Base-by-base conservation (phyloP, 2,329 filamentous ascomycete species). In the Thelonectria blattea region DNA sequence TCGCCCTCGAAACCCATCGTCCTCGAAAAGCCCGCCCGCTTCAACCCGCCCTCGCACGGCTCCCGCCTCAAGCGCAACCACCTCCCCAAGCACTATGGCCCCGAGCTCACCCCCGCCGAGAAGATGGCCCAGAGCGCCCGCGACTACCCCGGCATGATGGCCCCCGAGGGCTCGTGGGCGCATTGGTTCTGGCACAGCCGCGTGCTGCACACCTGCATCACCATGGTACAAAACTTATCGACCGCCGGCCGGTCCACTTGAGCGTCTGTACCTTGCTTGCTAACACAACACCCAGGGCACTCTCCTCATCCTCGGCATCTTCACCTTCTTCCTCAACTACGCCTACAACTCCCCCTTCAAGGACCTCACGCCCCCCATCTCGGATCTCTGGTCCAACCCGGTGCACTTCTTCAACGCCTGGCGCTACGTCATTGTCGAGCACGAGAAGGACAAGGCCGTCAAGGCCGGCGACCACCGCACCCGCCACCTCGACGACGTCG, bases 41-140 rank as follows among this genome's bases (percentile, higher is more conserved):
- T 97, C 83, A 91, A 91, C 49, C 94, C 95, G 2, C 95, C 95
- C 0, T 98, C 94, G 0, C 95, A 98, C 75, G 89, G 91, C 12
- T 81, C 90, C 20, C 83, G 90, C 7, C 83, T 92, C 32, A 83
- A 85, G 56, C 82, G 83, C 65, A 74, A 73, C 76, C 76, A 72
- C 24, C 75, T 80, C 7, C 88, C 89, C 30, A 83, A 84, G 69
- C 87, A 89, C 75, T 96, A 96, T 73, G 93, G 92, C 39, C 91
- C 92, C 17, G 78, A 86, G 20, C 78, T 93, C 62, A 88, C 86
- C 15, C 79, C 83, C 18, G 83, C 88, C 52, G 90, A 96, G 75
- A 78, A 82, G 52, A 79, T 84, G 63, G 84, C 83, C 62, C 92
- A 92, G 80, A 83, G 81, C 66, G 85, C 78, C 65, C 90, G 86